Conservation (phyloP, 352 stramenopile genomes). For the Globisporangium polare region DNA sequence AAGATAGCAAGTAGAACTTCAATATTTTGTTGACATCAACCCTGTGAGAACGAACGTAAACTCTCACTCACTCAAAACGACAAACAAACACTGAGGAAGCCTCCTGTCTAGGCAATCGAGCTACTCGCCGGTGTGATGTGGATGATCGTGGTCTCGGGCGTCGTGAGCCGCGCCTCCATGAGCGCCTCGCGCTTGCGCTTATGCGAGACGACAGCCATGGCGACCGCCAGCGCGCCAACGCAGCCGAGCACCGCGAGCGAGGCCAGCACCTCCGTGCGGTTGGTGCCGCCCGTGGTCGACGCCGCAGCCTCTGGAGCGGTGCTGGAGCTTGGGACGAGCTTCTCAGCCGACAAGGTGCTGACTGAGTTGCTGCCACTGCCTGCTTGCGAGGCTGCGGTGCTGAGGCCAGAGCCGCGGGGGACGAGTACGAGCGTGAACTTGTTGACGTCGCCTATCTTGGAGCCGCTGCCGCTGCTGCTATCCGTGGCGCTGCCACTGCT, state of each 20-base stretch:
- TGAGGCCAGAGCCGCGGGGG: background rate
- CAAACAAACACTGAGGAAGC: background rate
- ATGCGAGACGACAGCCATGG: background rate
- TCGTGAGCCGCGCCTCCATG: background rate
- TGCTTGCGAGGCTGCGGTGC: background rate
- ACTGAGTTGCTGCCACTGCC: background rate
- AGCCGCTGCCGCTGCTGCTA: background rate
- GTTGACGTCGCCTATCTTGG: background rate
- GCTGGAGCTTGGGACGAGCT: background rate
- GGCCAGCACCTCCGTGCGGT: conserved; percentile 3
- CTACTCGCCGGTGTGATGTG: background rate
- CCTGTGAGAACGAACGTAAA: too few relatives aligned
- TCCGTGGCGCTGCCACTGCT: background rate
- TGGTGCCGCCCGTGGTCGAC: background rate
- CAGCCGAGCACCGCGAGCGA: conserved; percentile 2
- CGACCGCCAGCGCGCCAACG: background rate
- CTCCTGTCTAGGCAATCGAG: background rate
- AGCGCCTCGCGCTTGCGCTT: background rate
- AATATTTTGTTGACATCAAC: too few relatives aligned
- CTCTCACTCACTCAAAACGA: background rate
- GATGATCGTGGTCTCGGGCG: background rate
- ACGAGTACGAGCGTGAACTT: background rate
- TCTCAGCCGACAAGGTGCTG: background rate
- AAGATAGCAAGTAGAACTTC: too few relatives aligned
- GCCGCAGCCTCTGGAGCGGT: background rate